Percentiles rank a stretch among this genome's conserved stretches.
These are phyloP conservation scores for Vanderwaltozyma tropicalis DNA, from an alignment of 805 yeast genomes.

Conservation along the genomic window DNA sequence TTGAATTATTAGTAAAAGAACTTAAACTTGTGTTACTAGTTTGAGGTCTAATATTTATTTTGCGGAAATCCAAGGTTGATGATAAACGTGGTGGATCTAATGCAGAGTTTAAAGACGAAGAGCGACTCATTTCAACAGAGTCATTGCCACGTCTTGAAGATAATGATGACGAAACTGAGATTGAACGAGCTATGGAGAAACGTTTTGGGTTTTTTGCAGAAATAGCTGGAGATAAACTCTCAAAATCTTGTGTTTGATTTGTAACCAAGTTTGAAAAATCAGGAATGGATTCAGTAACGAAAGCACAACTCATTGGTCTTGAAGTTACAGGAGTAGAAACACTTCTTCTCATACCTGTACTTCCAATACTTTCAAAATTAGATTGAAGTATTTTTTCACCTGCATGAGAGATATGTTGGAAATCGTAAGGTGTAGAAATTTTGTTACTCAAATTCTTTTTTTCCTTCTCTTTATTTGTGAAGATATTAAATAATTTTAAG, in stretches of 20 bases:
- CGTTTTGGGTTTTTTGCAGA: not conserved
- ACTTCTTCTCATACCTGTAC: not conserved
- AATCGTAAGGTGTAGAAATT: conserved; percentile 32
- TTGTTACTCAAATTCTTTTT: conserved; percentile 2
- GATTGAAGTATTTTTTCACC: conserved; percentile 7
- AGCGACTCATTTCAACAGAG: not conserved
- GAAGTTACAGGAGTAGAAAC: not conserved
- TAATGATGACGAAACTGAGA: not conserved
- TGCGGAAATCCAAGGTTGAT: too few relatives aligned
- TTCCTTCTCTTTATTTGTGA: conserved; percentile 13
- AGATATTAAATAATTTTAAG: conserved; percentile 24
- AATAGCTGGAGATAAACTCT: conserved; percentile 20
- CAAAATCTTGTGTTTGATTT: not conserved
- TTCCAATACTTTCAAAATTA: not conserved
- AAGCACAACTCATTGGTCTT: conserved; percentile 5
- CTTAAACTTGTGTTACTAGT: too few relatives aligned
- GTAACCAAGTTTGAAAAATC: too few relatives aligned
- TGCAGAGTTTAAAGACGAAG: too few relatives aligned
- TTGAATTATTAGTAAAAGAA: too few relatives aligned
- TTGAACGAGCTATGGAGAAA: not conserved
- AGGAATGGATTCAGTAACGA: conserved; percentile 10
- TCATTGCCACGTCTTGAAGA: not conserved
- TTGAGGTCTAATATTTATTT: too few relatives aligned
- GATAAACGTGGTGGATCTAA: too few relatives aligned
- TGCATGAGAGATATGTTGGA: conserved; percentile 34